Evolutionary conservation across 352 stramenopile genomes (phyloP).

Genomic region (Paralagenidium karlingii): DNA sequence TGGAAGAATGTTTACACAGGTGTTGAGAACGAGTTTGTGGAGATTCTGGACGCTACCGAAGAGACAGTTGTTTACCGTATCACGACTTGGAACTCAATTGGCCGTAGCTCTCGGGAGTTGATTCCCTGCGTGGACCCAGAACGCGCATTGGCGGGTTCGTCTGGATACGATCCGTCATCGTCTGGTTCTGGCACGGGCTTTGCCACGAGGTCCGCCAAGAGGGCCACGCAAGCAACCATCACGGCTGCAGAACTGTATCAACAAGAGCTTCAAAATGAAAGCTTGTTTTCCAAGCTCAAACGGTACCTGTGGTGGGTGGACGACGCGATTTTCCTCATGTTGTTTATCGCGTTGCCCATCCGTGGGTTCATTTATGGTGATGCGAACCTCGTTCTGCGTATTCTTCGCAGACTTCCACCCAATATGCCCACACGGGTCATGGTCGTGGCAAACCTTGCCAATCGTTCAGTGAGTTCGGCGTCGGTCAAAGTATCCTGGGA

Average conservation of each 20-base stretch:
- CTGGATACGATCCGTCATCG: background rate
- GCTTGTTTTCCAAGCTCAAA: slow-evolving; percentile 1
- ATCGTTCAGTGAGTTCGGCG: background rate
- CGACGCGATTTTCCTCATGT: slow-evolving; percentile 5
- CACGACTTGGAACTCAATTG: slow-evolving; percentile 8
- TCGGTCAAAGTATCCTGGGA: slow-evolving; percentile 7
- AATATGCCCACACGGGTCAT: slow-evolving; percentile 6
- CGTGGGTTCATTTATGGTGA: slow-evolving; percentile 10
- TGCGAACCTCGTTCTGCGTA: slow-evolving; percentile 7
- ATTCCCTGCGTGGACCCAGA: background rate
- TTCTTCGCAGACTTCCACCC: slow-evolving; percentile 6
- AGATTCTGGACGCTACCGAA: background rate
- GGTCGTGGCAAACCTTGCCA: slow-evolving; percentile 1
- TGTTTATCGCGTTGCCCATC: slow-evolving; percentile 5
- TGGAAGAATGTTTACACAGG: background rate
- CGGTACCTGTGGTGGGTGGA: slow-evolving; percentile 10
- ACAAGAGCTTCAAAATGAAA: background rate
- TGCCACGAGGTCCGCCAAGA: too few relatives aligned
- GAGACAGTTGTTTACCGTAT: slow-evolving; percentile 2
- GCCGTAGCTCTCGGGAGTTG: slow-evolving; percentile 3
- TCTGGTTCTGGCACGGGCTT: too few relatives aligned
- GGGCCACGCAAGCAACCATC: too few relatives aligned
- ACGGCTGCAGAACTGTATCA: background rate
- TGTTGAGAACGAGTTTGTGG: background rate
- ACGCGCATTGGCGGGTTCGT: background rate